Evolutionary conservation across 305 asterid genomes (phyloP).

Genomic region (Fraxinus platypoda): DNA sequence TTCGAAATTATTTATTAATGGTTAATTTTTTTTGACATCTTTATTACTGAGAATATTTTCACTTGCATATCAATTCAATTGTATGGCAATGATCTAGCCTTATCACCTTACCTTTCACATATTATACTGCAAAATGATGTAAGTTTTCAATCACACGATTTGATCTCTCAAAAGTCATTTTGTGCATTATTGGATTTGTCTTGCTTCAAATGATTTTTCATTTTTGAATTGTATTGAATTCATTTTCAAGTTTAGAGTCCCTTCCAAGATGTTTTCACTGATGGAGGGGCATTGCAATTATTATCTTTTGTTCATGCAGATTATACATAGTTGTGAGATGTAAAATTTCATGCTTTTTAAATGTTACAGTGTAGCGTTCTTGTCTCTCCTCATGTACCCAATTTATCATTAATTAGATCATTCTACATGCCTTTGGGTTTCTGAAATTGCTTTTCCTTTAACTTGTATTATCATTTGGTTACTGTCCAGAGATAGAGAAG

Average conservation of each 20-base stretch:
- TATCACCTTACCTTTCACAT: slow-evolving; percentile 3
- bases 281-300: background rate
- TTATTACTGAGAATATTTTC: background rate
- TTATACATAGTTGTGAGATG: background rate
- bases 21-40: slow-evolving; percentile 1
- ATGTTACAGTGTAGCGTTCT: background rate
- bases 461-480: background rate
- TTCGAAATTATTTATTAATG: slow-evolving; percentile 11
- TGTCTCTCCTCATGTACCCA: background rate
- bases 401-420: background rate
- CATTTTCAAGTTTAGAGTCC: background rate
- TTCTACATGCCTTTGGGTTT: slow-evolving; percentile 10
- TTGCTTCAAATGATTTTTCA: background rate
- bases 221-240: background rate
- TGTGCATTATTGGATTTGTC: background rate
- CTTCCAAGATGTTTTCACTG: background rate
- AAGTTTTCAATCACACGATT: background rate
- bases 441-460: background rate
- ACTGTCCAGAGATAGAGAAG: background rate
- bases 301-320: background rate
- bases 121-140: background rate
- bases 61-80: slow-evolving; percentile 2
- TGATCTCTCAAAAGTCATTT: background rate
- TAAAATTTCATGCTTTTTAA: background rate
- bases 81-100: background rate